Evolutionary conservation across 2,329 filamentous ascomycete genomes (phyloP), one percentile per base, ranked within the genome.

Genomic region (Aspergillus aculeatinus): DNA sequence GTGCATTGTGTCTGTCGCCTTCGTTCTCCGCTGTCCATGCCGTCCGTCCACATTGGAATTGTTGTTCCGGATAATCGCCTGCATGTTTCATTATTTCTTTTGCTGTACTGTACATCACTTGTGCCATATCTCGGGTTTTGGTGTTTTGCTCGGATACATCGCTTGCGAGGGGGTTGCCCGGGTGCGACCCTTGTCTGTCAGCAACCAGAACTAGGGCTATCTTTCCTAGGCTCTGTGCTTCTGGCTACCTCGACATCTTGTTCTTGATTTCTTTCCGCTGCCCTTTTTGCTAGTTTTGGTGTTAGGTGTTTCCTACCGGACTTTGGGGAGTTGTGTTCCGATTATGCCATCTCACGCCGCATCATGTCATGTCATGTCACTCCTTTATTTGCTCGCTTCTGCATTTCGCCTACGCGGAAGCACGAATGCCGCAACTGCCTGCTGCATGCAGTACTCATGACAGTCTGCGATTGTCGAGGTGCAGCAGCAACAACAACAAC

Each of bases 211-310:
- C 39, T 44, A 44, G 39, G 39, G 39, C 6, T 44, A 44, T 19
- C 16, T 19, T 19, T n/a, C 16, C 39, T 44, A 16, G 6, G 39
- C 42, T 23, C 19, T 29, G 5, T 48, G 48, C 27, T 57, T 54
- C 52, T 60, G 49, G 50, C 31, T 56, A 50, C 42, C 56, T 49
- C 54, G 56, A 51, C 53, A 19, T 57, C 51, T 48, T 55, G 51
- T 60, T 53, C 48, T 29, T 29, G 7, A 29, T 59, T 52, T 53
- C 55, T 57, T 60, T 52, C 47, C 52, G 55, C 33, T 64, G 33
- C 49, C 52, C 55, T 55, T 60, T 52, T 51, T 54, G 54, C 33
- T 61, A 16, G 72, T 29, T 71, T 72, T 74, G 73, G 72, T 70
- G 72, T 73, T 70, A 69, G 65, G 64, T 59, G 62, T 66, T 64